Base-by-base conservation (phyloP, 495 filamentous ascomycete species). In the Penicillium taxi region DNA sequence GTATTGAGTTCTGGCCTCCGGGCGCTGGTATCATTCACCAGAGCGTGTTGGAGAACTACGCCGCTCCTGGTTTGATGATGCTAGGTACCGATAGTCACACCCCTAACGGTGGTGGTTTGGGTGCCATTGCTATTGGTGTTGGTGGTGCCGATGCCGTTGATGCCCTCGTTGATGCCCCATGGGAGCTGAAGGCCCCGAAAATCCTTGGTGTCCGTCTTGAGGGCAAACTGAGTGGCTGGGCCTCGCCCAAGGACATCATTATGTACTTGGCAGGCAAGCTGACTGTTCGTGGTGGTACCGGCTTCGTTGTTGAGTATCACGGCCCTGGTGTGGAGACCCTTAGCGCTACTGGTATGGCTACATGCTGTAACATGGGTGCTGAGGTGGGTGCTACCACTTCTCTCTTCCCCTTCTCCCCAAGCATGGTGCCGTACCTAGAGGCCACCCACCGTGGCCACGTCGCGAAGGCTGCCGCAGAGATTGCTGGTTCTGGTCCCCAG, bases 21-120 rank as follows among this genome's bases (percentile, higher is more conserved):
- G 93, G 93, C 35, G 91, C 91, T n/a, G 91, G 91, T 42, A 98
- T 98, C 42, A 98, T 98, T 46, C 91, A 98, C 66, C 91, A 98
- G 73, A 93, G 84, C 41, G 91, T 98, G 27, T 67, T 98, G 48
- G 91, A 98, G 70, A 96, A 96, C 64, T 98, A 98, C 55, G 85
- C 91, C n/a, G 80, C 87, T 4, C 91, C 91, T 4, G 91, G 91
- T 29, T 58, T 96, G 52, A 96, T 98, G 91, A 95, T 96, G 89
- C 75, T 98, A n/a, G 91, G 91, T 39, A 98, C 91, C 23, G 91
- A 98, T 61, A 95, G 89, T 54, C 91, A 96, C 66, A 96, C 91
- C 18, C 91, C 91, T 14, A 96, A 98, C 58, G 91, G 81, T 9
- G 91, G 91, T 58, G 91, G 91, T 42, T 63, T 98, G 23, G 87